Evolutionary conservation across 495 filamentous ascomycete genomes (phyloP), one percentile per base, ranked within the genome.

Genomic region (Tetracladium setigerum): DNA sequence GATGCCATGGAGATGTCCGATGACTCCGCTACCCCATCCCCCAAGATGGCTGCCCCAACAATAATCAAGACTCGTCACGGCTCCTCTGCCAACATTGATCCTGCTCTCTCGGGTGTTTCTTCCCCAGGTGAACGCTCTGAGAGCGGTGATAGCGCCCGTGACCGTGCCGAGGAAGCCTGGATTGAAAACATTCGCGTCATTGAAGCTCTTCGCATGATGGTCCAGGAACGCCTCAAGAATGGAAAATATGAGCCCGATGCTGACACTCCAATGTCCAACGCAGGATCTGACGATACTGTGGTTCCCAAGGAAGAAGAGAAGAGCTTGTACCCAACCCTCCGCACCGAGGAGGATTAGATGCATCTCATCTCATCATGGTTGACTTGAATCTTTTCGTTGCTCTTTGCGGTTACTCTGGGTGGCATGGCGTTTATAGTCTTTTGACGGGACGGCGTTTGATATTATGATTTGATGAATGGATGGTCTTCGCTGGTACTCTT

Each of bases 121-220:
- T 60, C 57, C 17, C 53, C 57, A 38, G 24, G 46, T 16, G 38
- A 15, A 5, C 15, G 16, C 8, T 55, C 52, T 12, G 57, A 60
- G 24, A 56, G 72, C 62, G 55, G 70, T 66, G 12, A 70, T 63
- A 60, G 67, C 62, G 60, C 59, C 18, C 60, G 64, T 30, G 65
- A 67, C 41, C 78, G 54, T n/a, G 54, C 44, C 16, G 54, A 91
- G 54, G 84, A 87, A 50, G 71, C 74, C 31, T 94, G 87, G 88
- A 76, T 95, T 10, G 84, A 89, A 57, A 85, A 89, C 64, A 81
- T 89, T 47, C 84, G 88, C 22, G 73, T 83, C 33, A 81, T 94
- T 42, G 88, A 94, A 65, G 74, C 71, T 34, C 72, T 95, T 37
- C 74, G 86, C 31, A 73, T 76, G 33, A 78, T 79, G 54, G 76